These are phyloP conservation scores for Scleroderma citrinum DNA, from an alignment of 768 basidiomycete genomes.

Conservation along the genomic window DNA sequence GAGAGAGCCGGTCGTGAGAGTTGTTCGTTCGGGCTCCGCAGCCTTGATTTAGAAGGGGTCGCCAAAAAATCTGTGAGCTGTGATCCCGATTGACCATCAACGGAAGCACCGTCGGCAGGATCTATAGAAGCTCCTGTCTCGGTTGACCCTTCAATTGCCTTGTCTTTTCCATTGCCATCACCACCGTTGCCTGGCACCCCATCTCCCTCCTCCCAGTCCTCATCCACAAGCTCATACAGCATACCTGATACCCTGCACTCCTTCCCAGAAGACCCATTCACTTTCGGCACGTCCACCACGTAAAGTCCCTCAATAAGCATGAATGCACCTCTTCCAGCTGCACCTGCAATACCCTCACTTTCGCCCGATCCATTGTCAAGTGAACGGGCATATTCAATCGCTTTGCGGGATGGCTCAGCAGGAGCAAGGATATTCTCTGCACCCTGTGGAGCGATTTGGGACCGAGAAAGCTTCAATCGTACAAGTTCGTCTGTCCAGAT, in stretches of 20 bases:
- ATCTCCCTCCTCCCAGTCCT: slow-evolving; percentile 48
- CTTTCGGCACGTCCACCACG: slow-evolving; percentile 46
- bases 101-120: not conserved
- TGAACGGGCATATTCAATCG: slow-evolving; percentile 24
- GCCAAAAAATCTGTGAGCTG: slow-evolving; percentile 20
- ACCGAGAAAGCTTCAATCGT: slow-evolving; percentile 64
- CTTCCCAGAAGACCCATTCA: slow-evolving; percentile 37
- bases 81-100: slow-evolving; percentile 21
- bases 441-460: slow-evolving; percentile 62
- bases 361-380: not conserved
- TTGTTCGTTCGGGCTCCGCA: slow-evolving; percentile 22
- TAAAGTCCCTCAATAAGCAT: slow-evolving; percentile 64
- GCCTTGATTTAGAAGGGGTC: slow-evolving; percentile 6
- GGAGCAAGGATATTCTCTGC: slow-evolving; percentile 54
- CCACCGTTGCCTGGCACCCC: slow-evolving; percentile 9
- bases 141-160: slow-evolving; percentile 19
- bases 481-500: slow-evolving; percentile 86
- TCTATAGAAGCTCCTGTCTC: slow-evolving; percentile 2
- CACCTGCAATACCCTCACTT: slow-evolving; percentile 36
- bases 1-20: slow-evolving; percentile 33
- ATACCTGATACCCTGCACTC: slow-evolving; percentile 68
- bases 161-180: slow-evolving; percentile 24
- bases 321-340: slow-evolving; percentile 60
- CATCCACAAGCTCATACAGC: slow-evolving; percentile 74
- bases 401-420: slow-evolving; percentile 44